Conservation (phyloP, 108 stramenopile species). For the Craspedostauros australis region DNA sequence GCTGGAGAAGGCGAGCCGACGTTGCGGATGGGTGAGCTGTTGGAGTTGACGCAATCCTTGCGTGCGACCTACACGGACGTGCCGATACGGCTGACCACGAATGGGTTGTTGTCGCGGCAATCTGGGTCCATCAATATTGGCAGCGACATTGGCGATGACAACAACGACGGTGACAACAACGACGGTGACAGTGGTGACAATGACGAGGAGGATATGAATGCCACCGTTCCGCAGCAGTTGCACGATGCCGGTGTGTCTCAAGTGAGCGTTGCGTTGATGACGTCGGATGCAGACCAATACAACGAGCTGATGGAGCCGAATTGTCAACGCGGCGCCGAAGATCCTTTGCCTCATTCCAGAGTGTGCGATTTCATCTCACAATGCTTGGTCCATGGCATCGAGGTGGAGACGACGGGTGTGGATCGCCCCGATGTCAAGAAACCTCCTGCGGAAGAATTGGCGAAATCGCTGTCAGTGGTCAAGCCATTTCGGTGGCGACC, state of each 20-base stretch:
- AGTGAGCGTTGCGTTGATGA: constrained; percentile 42
- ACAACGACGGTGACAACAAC: too few relatives aligned
- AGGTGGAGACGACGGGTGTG: constrained; percentile 62
- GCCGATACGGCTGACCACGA: constrained; percentile 39
- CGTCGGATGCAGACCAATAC: constrained; percentile 31
- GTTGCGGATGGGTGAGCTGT: constrained; percentile 47
- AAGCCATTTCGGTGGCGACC: constrained; percentile 41
- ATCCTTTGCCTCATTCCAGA: too few relatives aligned
- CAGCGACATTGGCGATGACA: too few relatives aligned
- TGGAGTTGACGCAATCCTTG: constrained; percentile 3
- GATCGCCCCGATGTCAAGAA: constrained; percentile 62
- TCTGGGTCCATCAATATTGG: too few relatives aligned
- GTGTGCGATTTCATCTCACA: constrained; percentile 48
- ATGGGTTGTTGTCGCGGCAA: constrained; percentile 28
- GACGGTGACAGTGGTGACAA: too few relatives aligned
- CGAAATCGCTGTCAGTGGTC: constrained; percentile 21
- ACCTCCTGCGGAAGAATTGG: constrained; percentile 26
- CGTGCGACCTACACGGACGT: background rate
- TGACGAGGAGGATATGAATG: background rate
- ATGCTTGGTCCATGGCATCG: constrained; percentile 38
- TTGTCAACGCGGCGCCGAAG: too few relatives aligned
- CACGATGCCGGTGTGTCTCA: constrained; percentile 13
- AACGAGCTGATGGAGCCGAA: constrained; percentile 26
- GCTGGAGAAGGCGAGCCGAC: constrained; percentile 77
- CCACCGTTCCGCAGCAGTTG: constrained; percentile 2